Percentiles rank a stretch among this genome's conserved stretches.
These are phyloP conservation scores for Tripterygium wilfordii DNA, from an alignment of 177 flowering plant genomes.

Conservation along the genomic window DNA sequence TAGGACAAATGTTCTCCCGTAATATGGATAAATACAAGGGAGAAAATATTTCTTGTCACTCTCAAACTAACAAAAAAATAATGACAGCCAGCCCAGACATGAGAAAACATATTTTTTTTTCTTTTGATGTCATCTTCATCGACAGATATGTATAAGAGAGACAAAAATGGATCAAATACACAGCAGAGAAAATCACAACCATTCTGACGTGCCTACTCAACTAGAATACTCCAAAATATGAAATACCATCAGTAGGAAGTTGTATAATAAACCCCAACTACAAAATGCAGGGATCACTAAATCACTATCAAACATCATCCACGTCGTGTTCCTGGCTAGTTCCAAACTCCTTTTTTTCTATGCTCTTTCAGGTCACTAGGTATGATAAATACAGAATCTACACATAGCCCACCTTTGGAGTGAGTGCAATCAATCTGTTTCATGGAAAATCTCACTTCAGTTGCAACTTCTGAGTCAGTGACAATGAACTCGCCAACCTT, in stretches of 20 bases:
- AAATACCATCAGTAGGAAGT: constrained; percentile 15
- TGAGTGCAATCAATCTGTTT: constrained; percentile 99
- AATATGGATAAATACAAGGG: too few species aligned
- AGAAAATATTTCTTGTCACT: too few species aligned
- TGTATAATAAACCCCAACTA: constrained; percentile 16
- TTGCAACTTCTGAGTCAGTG: constrained; percentile 39
- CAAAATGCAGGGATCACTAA: constrained; percentile 7
- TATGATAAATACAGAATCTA: constrained; percentile 83
- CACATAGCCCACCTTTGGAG: constrained; percentile 98
- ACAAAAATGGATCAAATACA: too few species aligned
- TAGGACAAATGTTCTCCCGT: too few species aligned
- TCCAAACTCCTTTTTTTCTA: constrained; percentile 41
- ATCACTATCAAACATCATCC: constrained; percentile 1
- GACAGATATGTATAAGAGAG: too few species aligned
- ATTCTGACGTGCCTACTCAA: too few species aligned
- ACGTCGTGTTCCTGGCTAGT: constrained; percentile 18
- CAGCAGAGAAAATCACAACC: too few species aligned
- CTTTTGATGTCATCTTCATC: too few species aligned
- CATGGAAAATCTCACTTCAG: constrained; percentile 88
- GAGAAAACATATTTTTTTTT: too few species aligned
- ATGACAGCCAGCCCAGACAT: too few species aligned
- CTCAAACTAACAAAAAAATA: too few species aligned
- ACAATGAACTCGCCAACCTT: constrained; percentile 88
- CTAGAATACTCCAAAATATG: too few species aligned
- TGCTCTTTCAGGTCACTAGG: constrained; percentile 62